Percentiles rank a stretch among this genome's conserved stretches.
Conservation (phyloP, 1,284 basidiomycete genomes). For the Sporisorium iseilematis-ciliati region DNA sequence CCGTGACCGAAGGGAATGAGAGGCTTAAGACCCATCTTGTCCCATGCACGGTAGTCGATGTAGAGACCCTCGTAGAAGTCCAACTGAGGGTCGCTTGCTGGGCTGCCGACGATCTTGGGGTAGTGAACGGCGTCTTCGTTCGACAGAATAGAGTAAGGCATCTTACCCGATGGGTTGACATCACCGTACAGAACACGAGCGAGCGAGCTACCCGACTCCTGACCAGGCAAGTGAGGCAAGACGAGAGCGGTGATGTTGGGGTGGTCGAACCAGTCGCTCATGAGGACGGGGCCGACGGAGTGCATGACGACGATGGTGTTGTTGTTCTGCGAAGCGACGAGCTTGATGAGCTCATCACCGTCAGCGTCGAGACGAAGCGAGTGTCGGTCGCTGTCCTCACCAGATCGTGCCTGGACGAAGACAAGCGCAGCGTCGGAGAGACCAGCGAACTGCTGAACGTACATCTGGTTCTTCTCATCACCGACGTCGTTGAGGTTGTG, state of each 20-base stretch:
- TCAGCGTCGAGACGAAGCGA: conserved; percentile 69
- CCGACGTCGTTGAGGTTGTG: conserved; percentile 45
- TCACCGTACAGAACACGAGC: conserved; percentile 45
- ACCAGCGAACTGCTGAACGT: conserved; percentile 27
- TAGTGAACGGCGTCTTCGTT: conserved; percentile 49
- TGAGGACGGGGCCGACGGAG: conserved; percentile 69
- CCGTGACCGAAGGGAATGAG: conserved; percentile 85
- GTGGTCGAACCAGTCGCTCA: conserved; percentile 49
- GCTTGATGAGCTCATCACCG: conserved; percentile 69
- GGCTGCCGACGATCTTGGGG: conserved; percentile 68
- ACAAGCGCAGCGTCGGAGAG: conserved; percentile 43
- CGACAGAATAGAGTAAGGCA: conserved; percentile 44
- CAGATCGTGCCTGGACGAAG: conserved; percentile 70
- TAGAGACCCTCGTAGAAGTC: conserved; percentile 78
- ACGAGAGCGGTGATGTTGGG: conserved; percentile 49
- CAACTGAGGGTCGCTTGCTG: conserved; percentile 72
- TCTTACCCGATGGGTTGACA: conserved; percentile 42
- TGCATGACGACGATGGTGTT: conserved; percentile 87
- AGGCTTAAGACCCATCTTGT: conserved; percentile 76
- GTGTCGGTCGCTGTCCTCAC: conserved; percentile 71
- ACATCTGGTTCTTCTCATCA: conserved; percentile 31
- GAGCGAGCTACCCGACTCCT: conserved; percentile 46
- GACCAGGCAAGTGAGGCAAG: conserved; percentile 45
- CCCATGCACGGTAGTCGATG: conserved; percentile 79
- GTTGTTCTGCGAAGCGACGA: conserved; percentile 70